Evolutionary conservation across 2,329 filamentous ascomycete genomes (phyloP), one percentile per base, ranked within the genome.

Genomic region (Cordyceps militaris): DNA sequence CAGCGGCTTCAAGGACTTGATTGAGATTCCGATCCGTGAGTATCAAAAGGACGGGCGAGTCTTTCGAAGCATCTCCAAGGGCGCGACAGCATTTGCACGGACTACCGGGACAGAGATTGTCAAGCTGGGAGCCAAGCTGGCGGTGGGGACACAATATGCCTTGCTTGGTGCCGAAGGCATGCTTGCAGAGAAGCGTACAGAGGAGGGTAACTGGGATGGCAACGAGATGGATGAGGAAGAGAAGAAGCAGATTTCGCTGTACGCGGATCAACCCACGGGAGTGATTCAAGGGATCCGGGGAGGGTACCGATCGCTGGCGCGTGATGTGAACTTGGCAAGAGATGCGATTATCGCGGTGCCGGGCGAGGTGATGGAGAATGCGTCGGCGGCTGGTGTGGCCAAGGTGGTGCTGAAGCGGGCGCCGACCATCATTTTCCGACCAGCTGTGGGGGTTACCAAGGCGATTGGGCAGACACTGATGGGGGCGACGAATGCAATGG

Each of bases 281-380:
- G 88, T 99, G 3, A 79, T 93, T 3, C 89, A 95, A 65, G 94
- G 94, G 3, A 76, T 99, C 16, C 82, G 88, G 3, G 89, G 89
- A 13, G 94, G 91, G 4, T 93, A 92, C 65, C 78, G 85, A 28
- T 89, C 91, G 55, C 79, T 99, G 28, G 86, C 92, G 60, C 84
- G 91, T 34, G 95, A 99, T 70, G 77, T 99, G n/a, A 80, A 93
- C 40, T 78, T 92, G 46, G 90, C 94, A 0, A 80, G 87, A 58
- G 91, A 99, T 72, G 94, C 93, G 10, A 91, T 99, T 59, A 93
- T 99, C 65, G 94, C 93, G 1, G 90, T 99, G 26, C 93, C 94
- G 0, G 89, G 88, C 0, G 93, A 97, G 69, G 83, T 96, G 1
- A 87, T 96, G 78, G 91, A 97, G 66, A 91, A 88, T 66, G 83